A percentile compares a stretch with the other conserved stretches of the same genome.
Conservation (phyloP, 352 stramenopile species). For the Phytophthora pinifolia region DNA sequence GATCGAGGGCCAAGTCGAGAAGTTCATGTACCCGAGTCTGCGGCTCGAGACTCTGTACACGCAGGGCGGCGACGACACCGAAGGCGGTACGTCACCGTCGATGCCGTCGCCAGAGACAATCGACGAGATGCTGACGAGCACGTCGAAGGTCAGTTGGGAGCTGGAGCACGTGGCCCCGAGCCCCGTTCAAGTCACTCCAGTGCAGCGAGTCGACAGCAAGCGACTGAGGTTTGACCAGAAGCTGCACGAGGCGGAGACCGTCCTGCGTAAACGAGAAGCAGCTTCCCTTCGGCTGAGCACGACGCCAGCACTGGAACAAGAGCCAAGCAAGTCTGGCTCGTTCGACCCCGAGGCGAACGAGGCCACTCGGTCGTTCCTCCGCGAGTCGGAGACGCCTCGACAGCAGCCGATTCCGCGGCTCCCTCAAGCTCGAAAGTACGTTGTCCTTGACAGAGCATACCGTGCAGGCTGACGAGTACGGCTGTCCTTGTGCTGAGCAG, state of each 20-base stretch:
- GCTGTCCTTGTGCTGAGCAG: constrained; percentile 20
- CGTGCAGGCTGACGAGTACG: neutral
- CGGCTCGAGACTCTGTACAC: constrained; percentile 52
- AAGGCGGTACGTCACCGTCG: neutral
- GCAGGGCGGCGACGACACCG: constrained; percentile 1
- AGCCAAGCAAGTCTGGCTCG: neutral
- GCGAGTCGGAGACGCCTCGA: constrained; percentile 29
- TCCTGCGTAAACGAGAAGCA: constrained; percentile 49
- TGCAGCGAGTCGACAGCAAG: constrained; percentile 31
- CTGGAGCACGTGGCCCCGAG: constrained; percentile 44
- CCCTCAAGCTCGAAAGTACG: constrained; percentile 63
- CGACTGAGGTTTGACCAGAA: constrained; percentile 53
- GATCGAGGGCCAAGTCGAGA: constrained; percentile 60
- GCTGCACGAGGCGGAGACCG: constrained; percentile 54
- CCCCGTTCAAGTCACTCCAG: constrained; percentile 14
- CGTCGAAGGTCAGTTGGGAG: constrained; percentile 55
- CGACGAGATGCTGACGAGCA: constrained; percentile 32
- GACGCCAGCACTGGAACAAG: neutral
- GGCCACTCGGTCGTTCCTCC: constrained; percentile 23
- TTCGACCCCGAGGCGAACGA: neutral
- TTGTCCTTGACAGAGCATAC: neutral
- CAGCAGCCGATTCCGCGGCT: constrained; percentile 52
- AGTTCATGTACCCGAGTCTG: constrained; percentile 78
- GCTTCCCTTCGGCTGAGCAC: constrained; percentile 13
- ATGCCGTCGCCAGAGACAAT: constrained; percentile 42